Evolutionary conservation across 768 basidiomycete species (phyloP).

Genomic region (Collybia nuda): DNA sequence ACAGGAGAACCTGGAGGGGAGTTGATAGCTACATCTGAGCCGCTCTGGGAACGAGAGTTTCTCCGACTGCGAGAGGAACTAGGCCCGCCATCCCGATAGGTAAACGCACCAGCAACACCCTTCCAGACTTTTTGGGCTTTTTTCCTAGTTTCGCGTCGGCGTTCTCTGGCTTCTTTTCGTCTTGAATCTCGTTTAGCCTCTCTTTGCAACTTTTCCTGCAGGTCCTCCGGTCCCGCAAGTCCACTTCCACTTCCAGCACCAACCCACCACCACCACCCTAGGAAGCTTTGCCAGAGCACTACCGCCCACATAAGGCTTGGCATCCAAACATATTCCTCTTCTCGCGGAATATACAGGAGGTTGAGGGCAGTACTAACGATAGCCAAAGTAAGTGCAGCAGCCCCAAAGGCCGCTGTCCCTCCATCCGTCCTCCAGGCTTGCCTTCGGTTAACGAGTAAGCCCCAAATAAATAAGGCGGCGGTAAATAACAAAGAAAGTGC

Average conservation of each 20-base stretch:
- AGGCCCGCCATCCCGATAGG: slow-evolving; percentile 6
- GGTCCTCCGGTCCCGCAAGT: slow-evolving; percentile 45
- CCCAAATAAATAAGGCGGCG: slow-evolving; percentile 88
- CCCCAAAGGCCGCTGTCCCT: slow-evolving; percentile 92
- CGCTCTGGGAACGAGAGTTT: slow-evolving; percentile 4
- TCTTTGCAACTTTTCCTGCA: slow-evolving; percentile 60
- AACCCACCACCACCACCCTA: slow-evolving; percentile 99
- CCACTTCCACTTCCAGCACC: slow-evolving; percentile 82
- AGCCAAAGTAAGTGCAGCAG: slow-evolving; percentile 80
- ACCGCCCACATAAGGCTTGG: slow-evolving; percentile 88
- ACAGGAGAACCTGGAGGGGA: slow-evolving; percentile 6
- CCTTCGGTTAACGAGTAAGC: slow-evolving; percentile 81
- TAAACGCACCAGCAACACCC: slow-evolving; percentile 56
- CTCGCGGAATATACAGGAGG: slow-evolving; percentile 80
- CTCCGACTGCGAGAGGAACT: background rate
- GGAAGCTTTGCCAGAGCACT: slow-evolving; percentile 94
- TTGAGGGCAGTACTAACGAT: slow-evolving; percentile 82
- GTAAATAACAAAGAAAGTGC: slow-evolving; percentile 96
- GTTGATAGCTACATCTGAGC: background rate
- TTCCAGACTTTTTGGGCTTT: slow-evolving; percentile 58
- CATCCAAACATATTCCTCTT: slow-evolving; percentile 91
- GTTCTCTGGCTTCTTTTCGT: slow-evolving; percentile 44
- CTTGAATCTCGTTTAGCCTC: slow-evolving; percentile 56
- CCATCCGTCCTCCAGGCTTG: slow-evolving; percentile 97
- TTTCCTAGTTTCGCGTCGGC: slow-evolving; percentile 47